These are phyloP conservation scores for Taiozyma sp. DNA, from an alignment of 1,139 yeast species.

Conservation along the genomic window DNA sequence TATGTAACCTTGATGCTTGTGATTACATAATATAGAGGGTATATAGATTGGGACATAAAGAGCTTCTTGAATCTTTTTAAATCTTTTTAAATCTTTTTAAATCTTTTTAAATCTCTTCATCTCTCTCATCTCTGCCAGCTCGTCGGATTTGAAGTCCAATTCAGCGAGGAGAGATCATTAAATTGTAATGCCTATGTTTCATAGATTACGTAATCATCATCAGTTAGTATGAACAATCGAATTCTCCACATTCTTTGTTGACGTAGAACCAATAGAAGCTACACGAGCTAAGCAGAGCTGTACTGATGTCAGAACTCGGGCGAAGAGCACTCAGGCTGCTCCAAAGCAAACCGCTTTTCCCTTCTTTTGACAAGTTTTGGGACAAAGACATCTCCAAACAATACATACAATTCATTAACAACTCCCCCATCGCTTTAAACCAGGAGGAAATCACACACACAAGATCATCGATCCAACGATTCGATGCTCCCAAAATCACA, in stretches of 20 bases:
- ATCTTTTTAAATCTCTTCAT: too few relatives aligned
- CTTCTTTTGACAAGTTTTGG: constrained; percentile 56
- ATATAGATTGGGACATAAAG: too few relatives aligned
- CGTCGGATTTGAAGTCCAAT: too few relatives aligned
- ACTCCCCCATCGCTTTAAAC: constrained; percentile 12
- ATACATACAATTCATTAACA: constrained; percentile 21
- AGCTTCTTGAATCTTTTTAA: too few relatives aligned
- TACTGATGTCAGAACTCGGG: not conserved
- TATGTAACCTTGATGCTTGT: too few relatives aligned
- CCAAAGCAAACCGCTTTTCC: not conserved
- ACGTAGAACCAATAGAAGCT: not conserved
- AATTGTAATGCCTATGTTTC: too few relatives aligned
- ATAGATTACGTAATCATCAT: not conserved
- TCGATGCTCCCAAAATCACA: not conserved
- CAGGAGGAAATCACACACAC: not conserved
- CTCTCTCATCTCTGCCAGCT: too few relatives aligned
- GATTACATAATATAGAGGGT: too few relatives aligned
- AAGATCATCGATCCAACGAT: not conserved
- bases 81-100: too few relatives aligned
- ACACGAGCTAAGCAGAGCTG: not conserved
- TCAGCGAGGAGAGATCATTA: too few relatives aligned
- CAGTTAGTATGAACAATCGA: too few relatives aligned
- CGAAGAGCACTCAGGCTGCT: not conserved
- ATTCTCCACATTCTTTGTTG: too few relatives aligned
- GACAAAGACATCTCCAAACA: constrained; percentile 76